Evolutionary conservation across 768 basidiomycete species (phyloP).

Genomic region (Tylopilus vinaceipallidus): DNA sequence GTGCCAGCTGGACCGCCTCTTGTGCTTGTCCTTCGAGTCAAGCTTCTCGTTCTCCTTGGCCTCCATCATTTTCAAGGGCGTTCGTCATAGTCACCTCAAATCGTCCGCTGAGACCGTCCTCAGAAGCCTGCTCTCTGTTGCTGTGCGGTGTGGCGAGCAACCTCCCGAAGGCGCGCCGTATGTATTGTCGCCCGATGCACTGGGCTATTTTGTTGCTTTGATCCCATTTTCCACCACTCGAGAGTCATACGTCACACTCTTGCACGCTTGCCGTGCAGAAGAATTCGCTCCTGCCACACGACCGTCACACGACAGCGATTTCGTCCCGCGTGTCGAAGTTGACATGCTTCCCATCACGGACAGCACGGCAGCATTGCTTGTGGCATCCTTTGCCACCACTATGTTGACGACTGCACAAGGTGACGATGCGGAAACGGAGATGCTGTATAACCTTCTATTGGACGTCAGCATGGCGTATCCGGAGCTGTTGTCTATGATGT

Average conservation of each 20-base stretch:
- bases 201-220: conserved; percentile 80
- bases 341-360: conserved; percentile 63
- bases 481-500: conserved; percentile 72
- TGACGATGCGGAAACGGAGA: conserved; percentile 78
- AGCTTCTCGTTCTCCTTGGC: conserved; percentile 83
- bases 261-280: conserved; percentile 62
- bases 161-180: conserved; percentile 40
- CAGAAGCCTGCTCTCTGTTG: conserved; percentile 60
- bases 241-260: conserved; percentile 54
- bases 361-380: conserved; percentile 62
- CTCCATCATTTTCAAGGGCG: conserved; percentile 82
- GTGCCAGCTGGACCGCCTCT: conserved; percentile 66
- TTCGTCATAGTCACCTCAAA: conserved; percentile 64
- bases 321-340: conserved; percentile 53
- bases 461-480: conserved; percentile 68
- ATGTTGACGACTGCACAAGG: conserved; percentile 75
- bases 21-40: conserved; percentile 73
- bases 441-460: conserved; percentile 73
- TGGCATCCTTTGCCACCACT: conserved; percentile 70
- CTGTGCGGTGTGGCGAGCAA: conserved; percentile 43
- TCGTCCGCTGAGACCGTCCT: conserved; percentile 61
- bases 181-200: conserved; percentile 53
- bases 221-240: conserved; percentile 64
- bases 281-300: conserved; percentile 40
- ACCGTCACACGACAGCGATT: conserved; percentile 40